phyloP scores from a whole-genome alignment of 257 asterid species.

The Coffea eugenioides region DNA sequence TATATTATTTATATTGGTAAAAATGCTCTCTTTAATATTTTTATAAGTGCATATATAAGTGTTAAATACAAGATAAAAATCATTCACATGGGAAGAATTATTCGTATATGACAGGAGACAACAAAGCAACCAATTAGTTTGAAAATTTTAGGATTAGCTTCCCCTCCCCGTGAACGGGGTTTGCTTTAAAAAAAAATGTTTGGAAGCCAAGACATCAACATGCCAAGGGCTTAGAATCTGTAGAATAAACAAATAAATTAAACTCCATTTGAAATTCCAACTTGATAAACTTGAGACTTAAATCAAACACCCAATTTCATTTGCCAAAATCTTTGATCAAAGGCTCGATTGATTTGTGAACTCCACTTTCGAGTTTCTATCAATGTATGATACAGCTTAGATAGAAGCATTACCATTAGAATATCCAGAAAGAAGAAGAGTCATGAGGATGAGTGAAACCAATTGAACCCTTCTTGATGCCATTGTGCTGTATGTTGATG shows the following conservation, averaged over 20 bases:
- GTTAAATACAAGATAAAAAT: neutral
- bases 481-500: neutral
- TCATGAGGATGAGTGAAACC: constrained; percentile 1
- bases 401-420: neutral
- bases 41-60: no score
- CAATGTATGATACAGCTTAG: neutral
- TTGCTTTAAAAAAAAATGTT: neutral
- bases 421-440: neutral
- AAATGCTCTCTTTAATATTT: no score
- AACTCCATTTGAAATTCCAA: neutral
- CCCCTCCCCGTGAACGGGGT: no score
- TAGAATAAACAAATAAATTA: neutral
- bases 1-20: no score
- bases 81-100: no score
- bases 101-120: neutral
- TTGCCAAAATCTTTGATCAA: neutral
- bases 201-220: neutral
- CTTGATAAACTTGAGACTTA: neutral
- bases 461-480: neutral
- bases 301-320: neutral
- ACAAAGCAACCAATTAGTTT: no score
- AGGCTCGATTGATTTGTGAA: neutral
- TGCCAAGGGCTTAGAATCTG: no score
- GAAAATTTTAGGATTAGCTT: no score
- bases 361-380: no score